Evolutionary conservation across 2,329 filamentous ascomycete species (phyloP), one percentile per base, ranked within the genome.

Genomic region (Mycogone perniciosa): DNA sequence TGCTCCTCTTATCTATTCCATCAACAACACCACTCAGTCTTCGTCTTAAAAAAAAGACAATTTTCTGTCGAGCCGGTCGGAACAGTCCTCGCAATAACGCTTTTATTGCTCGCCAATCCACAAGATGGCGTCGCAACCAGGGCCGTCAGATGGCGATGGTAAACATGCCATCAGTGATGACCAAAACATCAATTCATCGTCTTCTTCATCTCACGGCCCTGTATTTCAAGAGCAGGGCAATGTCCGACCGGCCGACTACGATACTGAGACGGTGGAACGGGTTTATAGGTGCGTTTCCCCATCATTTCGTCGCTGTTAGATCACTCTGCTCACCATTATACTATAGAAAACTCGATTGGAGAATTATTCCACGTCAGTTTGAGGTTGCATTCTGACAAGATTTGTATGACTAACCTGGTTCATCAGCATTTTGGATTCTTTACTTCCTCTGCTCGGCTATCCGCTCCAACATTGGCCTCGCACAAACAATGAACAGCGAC

Each of bases 361-460:
- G 80, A 59, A 82, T 83, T 61, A 82, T 83, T 56, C 80, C 80
- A 57, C 73, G 76, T 79, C 62, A 56, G 66, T 57, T 31, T 11
- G 5, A 11, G 29, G 4, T 9, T 10, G 26, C 6, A n/a, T 10
- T 7, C 57, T 59, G 9, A 58, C 10, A 7, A 4, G 13, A 31
- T 7, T 6, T 6, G 2, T 37, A n/a, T 20, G 3, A 20, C 52
- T 51, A 40, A 54, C 31, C 3, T 3, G 3, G 5, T 2, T 13
- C 4, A 8, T 20, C 55, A 78, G 88, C 90, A 31, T 92, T 96
- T 68, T 96, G 90, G 90, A 68, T 85, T 11, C 77, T 96, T 11
- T 96, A 96, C 72, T 96, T 96, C 65, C 79, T 96, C 57, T 93
- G 89, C 75, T 93, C 89, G 0, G 90, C 89, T 54, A 93, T 96